Base-by-base conservation (phyloP, 2,329 filamentous ascomycete species). In the Alternaria metachromatica region DNA sequence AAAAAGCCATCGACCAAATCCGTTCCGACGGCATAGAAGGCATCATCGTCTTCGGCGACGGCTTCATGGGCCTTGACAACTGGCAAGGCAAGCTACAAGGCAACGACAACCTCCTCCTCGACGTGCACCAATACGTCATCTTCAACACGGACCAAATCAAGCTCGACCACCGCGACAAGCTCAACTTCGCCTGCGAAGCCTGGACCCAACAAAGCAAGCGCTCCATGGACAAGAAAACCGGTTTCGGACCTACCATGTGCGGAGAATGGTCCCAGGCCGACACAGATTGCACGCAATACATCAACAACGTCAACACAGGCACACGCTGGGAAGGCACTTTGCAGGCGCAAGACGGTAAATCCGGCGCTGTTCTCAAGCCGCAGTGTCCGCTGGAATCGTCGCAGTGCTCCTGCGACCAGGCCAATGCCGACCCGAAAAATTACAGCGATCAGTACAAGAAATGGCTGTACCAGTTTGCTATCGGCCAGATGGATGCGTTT, bases 231-330 rank as follows among this genome's bases (percentile, higher is more conserved):
- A 90, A 86, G 5, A 80, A 84, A 5, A 92, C 89, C 0, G 95
- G 95, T 10, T 99, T 95, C 82, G 96, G 96, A 0, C 94, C 95
- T 1, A 98, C 94, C 18, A 88, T 98, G 70, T 94, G 96, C 79
- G 96, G 95, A 69, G 96, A 99, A 84, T 99, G 94, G 94, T 95
- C 92, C 0, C 95, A 98, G 83, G 95, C 96, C 43, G 96, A 99
- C 81, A 97, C 96, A 1, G 96, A 99, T 83, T 99, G 96, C 82
- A 90, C 94, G 0, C 80, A 86, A 63, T 89, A 92, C 80, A 87
- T 99, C 73, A 98, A 96, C 80, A 95, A 97, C 80, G 93, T 97
- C 41, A 90, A 90, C 72, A 89, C 90, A 76, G 96, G 96, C 49
- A 94, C 90, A 54, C 90, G 96, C 58, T 99, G 96, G 96, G 91